Base-by-base conservation (phyloP, 805 yeast species). In the Peterozyma xylosa region DNA sequence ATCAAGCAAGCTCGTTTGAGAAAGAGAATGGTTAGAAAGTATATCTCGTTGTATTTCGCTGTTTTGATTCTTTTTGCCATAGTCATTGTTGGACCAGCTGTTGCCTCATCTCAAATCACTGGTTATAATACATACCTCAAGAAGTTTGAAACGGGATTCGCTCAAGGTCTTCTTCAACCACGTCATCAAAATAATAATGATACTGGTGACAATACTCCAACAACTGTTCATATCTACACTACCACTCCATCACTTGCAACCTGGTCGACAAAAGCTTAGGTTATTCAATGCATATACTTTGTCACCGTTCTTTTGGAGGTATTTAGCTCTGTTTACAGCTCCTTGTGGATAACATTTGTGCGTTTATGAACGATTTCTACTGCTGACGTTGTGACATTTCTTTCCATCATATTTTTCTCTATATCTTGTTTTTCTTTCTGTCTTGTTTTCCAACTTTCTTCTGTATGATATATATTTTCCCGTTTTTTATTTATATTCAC, bases 21-120 rank as follows among this genome's bases (percentile, higher is more conserved):
- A 67, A 88, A 85, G 84, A 83, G 99, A 73, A 91, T 93, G 95
- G 96, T 93, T 33, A 82, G 86, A 68, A 89, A 88, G 69, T 93
- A 93, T 74, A 81, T 95, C 50, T 66, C 86, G 10, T 71, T 95
- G 62, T 93, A 82, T 76, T 80, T 87, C 57, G 55, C 68, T 45
- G 69, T 93, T 49, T 68, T 95, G 56, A 60, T 78, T 40, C 58
- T 88, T 48, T 89, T 89, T 56, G 78, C 80, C 51, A 82, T 76
- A 39, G 66, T 91, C 63, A 81, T 93, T 59, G 83, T 81, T 51
- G 97, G 93, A 38, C 99, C 99, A 52, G 96, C 96, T 33, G 83
- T 77, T 51, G 98, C 91, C 27, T 78, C 87, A 39, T 67, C 75
- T 43, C 68, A 73, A 40, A 48, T 74, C 40, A 57, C 58, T 51